These are phyloP conservation scores for Filobasidium floriforme DNA, from an alignment of 768 basidiomycete species.

Conservation along the genomic window DNA sequence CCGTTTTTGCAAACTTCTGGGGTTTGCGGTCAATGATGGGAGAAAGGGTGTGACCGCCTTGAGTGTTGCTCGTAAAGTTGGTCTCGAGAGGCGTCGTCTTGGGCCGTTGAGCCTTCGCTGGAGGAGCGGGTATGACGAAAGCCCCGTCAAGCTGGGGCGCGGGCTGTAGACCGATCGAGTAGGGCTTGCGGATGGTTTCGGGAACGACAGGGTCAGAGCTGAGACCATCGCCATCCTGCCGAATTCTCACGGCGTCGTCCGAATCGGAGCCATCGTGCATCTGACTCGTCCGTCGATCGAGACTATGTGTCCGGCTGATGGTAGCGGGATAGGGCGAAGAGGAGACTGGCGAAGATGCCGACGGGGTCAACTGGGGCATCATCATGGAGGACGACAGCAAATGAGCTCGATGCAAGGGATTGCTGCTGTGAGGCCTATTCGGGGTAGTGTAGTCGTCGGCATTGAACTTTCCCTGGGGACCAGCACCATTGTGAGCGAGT, in stretches of 20 bases:
- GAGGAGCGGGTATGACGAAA: conserved; percentile 17
- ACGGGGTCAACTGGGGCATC: conserved; percentile 23
- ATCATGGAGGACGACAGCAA: conserved; percentile 12
- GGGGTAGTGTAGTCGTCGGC: conserved; percentile 20
- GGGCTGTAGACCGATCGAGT: conserved; percentile 3
- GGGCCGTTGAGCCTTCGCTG: conserved; percentile 7
- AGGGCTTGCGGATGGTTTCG: not conserved
- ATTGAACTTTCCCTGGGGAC: conserved; percentile 2
- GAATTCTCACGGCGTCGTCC: conserved; percentile 9
- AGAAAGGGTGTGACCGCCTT: conserved; percentile 12
- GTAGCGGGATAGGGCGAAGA: conserved; percentile 20
- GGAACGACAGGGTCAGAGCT: conserved; percentile 15
- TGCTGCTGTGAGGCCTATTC: conserved; percentile 12
- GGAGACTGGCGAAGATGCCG: conserved; percentile 23
- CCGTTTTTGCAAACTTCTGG: conserved; percentile 11
- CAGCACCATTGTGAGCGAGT: not conserved
- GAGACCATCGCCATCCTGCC: conserved; percentile 14
- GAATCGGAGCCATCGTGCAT: conserved; percentile 10
- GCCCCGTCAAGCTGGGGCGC: conserved; percentile 14
- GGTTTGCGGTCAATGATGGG: conserved; percentile 22
- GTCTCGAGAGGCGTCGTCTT: conserved; percentile 5
- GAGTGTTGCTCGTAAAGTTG: conserved; percentile 15
- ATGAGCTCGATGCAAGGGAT: conserved; percentile 11
- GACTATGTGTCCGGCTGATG: conserved; percentile 3
- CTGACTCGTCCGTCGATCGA: conserved; percentile 20